Conservation (phyloP, 2,329 filamentous ascomycete genomes). For the Penicillium decumbens region DNA sequence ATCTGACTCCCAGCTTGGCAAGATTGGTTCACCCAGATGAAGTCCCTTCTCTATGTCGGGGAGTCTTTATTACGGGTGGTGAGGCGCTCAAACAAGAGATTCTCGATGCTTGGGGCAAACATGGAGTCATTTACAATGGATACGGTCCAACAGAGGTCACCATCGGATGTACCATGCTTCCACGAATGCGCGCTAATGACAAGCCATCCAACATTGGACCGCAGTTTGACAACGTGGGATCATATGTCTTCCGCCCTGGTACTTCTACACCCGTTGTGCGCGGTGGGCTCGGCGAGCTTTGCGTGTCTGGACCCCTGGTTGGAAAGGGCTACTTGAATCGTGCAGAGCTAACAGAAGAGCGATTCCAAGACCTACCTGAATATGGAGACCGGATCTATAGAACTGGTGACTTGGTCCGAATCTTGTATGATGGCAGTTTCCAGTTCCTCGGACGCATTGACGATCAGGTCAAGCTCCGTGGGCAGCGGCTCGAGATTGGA, state of each 20-base stretch:
- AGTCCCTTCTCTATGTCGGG: slow-evolving; percentile 70
- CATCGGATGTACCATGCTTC: slow-evolving; percentile 86
- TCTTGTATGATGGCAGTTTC: slow-evolving; percentile 75
- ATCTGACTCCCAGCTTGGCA: slow-evolving; percentile 83
- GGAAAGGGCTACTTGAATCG: slow-evolving; percentile 85
- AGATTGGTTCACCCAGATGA: slow-evolving; percentile 72
- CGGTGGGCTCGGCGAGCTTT: slow-evolving; percentile 81
- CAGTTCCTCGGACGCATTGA: slow-evolving; percentile 85
- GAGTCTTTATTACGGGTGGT: slow-evolving; percentile 90
- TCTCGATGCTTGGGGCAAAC: slow-evolving; percentile 75
- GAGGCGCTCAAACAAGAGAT: slow-evolving; percentile 87
- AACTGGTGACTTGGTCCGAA: slow-evolving; percentile 80
- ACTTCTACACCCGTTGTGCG: slow-evolving; percentile 67
- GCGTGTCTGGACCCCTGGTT: slow-evolving; percentile 79
- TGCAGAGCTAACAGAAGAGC: slow-evolving; percentile 67
- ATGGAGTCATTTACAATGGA: slow-evolving; percentile 81
- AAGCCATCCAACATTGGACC: slow-evolving; percentile 82
- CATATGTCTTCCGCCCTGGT: slow-evolving; percentile 67
- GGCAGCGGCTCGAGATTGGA: slow-evolving; percentile 80
- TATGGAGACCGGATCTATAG: slow-evolving; percentile 68
- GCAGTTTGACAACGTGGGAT: slow-evolving; percentile 82
- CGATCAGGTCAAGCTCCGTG: slow-evolving; percentile 86
- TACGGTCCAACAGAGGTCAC: slow-evolving; percentile 91
- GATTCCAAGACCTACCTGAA: slow-evolving; percentile 62
- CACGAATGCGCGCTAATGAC: slow-evolving; percentile 70